Percentiles rank a stretch among this genome's conserved stretches.
These are phyloP conservation scores for Hypholoma fasciculare DNA, from an alignment of 768 basidiomycete species.

Conservation along the genomic window DNA sequence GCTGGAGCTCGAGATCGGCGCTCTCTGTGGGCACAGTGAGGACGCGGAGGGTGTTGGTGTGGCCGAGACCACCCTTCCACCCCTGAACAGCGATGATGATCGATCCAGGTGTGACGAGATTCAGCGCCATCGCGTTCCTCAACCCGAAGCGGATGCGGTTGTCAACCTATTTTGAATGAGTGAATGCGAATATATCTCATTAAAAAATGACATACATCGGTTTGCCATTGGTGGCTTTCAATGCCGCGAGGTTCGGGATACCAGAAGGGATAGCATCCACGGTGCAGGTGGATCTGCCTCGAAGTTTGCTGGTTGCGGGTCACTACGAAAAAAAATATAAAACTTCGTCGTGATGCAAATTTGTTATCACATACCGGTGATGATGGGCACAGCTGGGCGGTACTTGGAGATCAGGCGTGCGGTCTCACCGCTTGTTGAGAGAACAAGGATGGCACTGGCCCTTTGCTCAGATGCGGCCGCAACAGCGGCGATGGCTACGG, in stretches of 20 bases:
- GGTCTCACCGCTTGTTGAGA: slow-evolving; percentile 96
- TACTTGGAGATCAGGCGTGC: slow-evolving; percentile 97
- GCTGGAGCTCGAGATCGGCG: slow-evolving; percentile 77
- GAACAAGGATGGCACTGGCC: slow-evolving; percentile 92
- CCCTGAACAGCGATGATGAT: slow-evolving; percentile 96
- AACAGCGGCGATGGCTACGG: slow-evolving; percentile 94
- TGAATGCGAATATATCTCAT: not conserved
- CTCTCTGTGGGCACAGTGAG: slow-evolving; percentile 80
- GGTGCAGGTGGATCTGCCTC: slow-evolving; percentile 94
- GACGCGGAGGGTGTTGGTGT: slow-evolving; percentile 90
- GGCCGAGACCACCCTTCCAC: slow-evolving; percentile 98
- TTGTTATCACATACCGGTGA: slow-evolving; percentile 66
- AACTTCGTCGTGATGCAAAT: not conserved
- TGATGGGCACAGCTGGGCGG: slow-evolving; percentile 89
- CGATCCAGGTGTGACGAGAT: slow-evolving; percentile 84
- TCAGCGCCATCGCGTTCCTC: slow-evolving; percentile 77
- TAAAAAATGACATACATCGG: slow-evolving; percentile 66
- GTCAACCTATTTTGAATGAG: slow-evolving; percentile 57
- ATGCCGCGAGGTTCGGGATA: slow-evolving; percentile 94
- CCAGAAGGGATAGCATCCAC: slow-evolving; percentile 97
- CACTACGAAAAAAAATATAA: slow-evolving; percentile 45
- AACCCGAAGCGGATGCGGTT: slow-evolving; percentile 90
- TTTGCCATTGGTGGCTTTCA: slow-evolving; percentile 92
- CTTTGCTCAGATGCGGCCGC: slow-evolving; percentile 94
- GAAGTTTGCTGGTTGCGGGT: slow-evolving; percentile 96